Base-by-base conservation (phyloP, 441 rosid species). In the Capsella rubella region DNA sequence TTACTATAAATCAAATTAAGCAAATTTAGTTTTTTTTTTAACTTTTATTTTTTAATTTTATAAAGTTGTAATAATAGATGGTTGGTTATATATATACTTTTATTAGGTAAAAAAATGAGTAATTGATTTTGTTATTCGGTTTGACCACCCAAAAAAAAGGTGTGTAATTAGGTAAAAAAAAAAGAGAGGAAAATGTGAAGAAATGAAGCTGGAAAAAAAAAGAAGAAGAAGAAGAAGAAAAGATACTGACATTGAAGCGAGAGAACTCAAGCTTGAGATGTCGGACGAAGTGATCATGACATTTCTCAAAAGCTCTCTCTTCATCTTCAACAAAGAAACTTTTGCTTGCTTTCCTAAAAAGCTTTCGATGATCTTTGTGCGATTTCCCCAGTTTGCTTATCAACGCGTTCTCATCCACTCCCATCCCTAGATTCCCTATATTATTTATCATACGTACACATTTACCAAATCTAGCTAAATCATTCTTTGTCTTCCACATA, bases 401-500 rank as follows among this genome's bases (percentile, higher is more conserved):
- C 71, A 92, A n/a, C 51, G 85, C 75, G 15, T 67, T 80, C 87
- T 94, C 99, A 32, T 94, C 97, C 54, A 94, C 80, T 79, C 98
- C 98, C 70, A 85, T 82, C 49, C 98, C 98, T 85, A 40, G 37
- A 34, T 34, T 34, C 37, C 37, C 37, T 34, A 34, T 34, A 21
- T 21, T 21, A 21, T 21, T 21, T 21, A 21, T 21, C 2, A 34
- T 1, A 32, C 15, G 45, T 27, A 2, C 8, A 2, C 8, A 8
- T 40, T 7, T 21, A 16, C n/a, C 35, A 34, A 34, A 34, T 34
- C 37, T 34, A 34, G 25, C 25, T 21, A 63, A 29, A 64, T 60
- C 34, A 72, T 59, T 59, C 21, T 21, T 31, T 29, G 15, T 21
- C 6, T 40, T 60, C 34, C 65, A 60, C 10, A 7, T 39, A 21